These are phyloP conservation scores for Ophiocordyceps camponoti-saundersi DNA, from an alignment of 2,329 filamentous ascomycete genomes.

Conservation along the genomic window DNA sequence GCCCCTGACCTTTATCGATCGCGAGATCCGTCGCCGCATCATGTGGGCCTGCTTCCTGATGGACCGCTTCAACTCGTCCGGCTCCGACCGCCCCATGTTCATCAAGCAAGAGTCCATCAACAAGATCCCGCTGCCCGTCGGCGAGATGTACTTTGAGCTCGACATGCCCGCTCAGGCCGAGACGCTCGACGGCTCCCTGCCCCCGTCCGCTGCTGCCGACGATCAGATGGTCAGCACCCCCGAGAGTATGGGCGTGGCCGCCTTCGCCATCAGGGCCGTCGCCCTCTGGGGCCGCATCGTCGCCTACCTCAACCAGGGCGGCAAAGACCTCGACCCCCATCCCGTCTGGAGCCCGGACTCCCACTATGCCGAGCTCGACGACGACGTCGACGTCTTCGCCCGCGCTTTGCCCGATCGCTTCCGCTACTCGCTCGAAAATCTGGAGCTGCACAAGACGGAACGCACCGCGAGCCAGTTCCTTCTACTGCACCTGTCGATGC, in stretches of 20 bases:
- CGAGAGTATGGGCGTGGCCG: constrained; percentile 86
- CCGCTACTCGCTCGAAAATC: constrained; percentile 64
- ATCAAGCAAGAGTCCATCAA: constrained; percentile 78
- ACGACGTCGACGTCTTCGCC: constrained; percentile 54
- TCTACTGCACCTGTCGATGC: constrained; percentile 76
- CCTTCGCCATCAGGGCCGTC: constrained; percentile 74
- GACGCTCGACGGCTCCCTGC: constrained; percentile 54
- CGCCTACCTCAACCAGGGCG: constrained; percentile 78
- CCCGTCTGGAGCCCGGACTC: constrained; percentile 77
- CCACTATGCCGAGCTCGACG: constrained; percentile 51
- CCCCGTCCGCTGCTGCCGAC: constrained; percentile 46
- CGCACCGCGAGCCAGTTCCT: constrained; percentile 81
- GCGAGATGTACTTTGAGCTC: constrained; percentile 76
- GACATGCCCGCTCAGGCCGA: constrained; percentile 84
- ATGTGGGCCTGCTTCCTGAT: constrained; percentile 99
- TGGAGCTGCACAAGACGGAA: constrained; percentile 70
- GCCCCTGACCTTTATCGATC: constrained; percentile 74
- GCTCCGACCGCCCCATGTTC: constrained; percentile 81
- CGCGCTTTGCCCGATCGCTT: constrained; percentile 51
- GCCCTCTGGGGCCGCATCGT: constrained; percentile 83
- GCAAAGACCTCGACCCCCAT: constrained; percentile 58
- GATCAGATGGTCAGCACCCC: constrained; percentile 43
- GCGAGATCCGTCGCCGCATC: constrained; percentile 77
- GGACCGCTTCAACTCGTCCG: constrained; percentile 94
- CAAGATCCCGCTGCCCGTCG: constrained; percentile 78